These are phyloP conservation scores for Magnaporthiopsis poae DNA, from an alignment of 2,329 filamentous ascomycete species.

Conservation along the genomic window DNA sequence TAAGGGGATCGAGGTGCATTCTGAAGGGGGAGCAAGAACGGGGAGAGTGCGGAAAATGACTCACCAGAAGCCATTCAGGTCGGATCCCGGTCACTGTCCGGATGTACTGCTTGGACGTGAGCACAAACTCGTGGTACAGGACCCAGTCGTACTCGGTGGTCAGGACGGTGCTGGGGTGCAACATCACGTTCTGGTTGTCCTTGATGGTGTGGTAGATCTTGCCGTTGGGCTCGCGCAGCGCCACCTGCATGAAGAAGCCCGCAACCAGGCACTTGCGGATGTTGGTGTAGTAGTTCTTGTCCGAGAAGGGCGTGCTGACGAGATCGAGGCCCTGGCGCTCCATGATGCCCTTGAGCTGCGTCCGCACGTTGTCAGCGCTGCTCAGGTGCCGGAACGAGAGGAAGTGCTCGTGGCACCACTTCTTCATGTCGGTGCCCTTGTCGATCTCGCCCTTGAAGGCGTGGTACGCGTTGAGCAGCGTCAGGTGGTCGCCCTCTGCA, in stretches of 20 bases:
- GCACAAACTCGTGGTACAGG: conserved; percentile 94
- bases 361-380: conserved; percentile 86
- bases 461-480: conserved; percentile 94
- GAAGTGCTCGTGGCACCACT: conserved; percentile 97
- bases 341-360: conserved; percentile 93
- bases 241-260: conserved; percentile 99
- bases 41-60: conserved; percentile 20
- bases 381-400: conserved; percentile 78
- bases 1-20: neutral
- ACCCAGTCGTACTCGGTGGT: conserved; percentile 90
- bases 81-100: conserved; percentile 84
- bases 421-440: conserved; percentile 60
- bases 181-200: conserved; percentile 84
- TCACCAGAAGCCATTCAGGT: conserved; percentile 85
- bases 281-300: conserved; percentile 97
- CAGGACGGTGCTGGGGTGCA: conserved; percentile 88
- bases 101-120: conserved; percentile 97
- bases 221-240: conserved; percentile 73
- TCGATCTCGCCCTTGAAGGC: conserved; percentile 74
- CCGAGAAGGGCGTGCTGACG: conserved; percentile 77
- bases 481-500: conserved; percentile 87
- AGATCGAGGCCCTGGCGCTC: conserved; percentile 80
- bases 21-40: neutral
- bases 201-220: conserved; percentile 95
- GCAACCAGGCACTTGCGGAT: conserved; percentile 85